Evolutionary conservation across 495 filamentous ascomycete genomes (phyloP), one percentile per base, ranked within the genome.

Genomic region (Clohesyomyces aquaticus): DNA sequence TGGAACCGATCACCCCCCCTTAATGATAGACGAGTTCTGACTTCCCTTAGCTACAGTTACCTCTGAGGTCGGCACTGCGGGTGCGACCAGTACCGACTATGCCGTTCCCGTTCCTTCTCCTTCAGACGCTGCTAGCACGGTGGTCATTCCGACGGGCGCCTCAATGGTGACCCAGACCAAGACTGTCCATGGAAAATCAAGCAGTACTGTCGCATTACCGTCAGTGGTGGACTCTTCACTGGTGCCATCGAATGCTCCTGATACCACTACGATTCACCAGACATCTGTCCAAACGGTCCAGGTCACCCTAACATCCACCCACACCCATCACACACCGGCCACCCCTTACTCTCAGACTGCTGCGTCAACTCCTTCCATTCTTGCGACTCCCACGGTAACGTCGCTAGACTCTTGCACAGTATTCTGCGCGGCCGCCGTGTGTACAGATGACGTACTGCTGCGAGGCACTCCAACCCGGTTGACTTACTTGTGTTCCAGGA

Each of bases 371-470:
- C 32, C 32, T 6, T 38, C 32, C 32, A 14, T 38, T 6, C 6
- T 38, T 38, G 32, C 32, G 32, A 14, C 32, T 14, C 32, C 32
- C 18, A 16, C 27, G 3, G 4, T 8, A n/a, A 6, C 14, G n/a
- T 47, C 43, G 32, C 11, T 55, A 6, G 54, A 70, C 32, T 25
- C 35, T 22, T 38, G 41, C 47, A 22, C 26, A 23, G 23, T 59
- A 14, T 27, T 26, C 43, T 54, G 65, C 46, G 68, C 63, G 6
- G 63, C 64, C 29, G 38, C 53, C 18, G 19, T 70, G 23, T 61
- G 35, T 54, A 52, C 59, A 3, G 64, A 59, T 26, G 18, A 45
- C 10, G 55, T 29, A 8, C 4, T 47, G n/a, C 55, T 58, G n/a
- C 8, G 21, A 26, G 55, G 55, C 19, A 58, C 41, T 8, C 10